Base-by-base conservation (phyloP, 2,329 filamentous ascomycete genomes). In the Periconia sp. region DNA sequence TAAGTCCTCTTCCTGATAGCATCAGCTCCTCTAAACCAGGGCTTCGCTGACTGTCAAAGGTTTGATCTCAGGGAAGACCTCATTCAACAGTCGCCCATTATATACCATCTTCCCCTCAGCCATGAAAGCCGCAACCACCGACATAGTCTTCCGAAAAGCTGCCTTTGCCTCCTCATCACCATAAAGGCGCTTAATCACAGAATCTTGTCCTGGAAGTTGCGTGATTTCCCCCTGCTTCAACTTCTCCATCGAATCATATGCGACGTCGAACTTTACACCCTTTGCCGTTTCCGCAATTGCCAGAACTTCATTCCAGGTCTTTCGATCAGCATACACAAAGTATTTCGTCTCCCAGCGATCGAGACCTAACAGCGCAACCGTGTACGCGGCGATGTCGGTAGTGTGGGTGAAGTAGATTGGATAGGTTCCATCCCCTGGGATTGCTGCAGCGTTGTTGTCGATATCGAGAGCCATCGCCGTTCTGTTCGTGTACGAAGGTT, bases 361-460 rank as follows among this genome's bases (percentile, higher is more conserved):
- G 17, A 77, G 56, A 15, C 75, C 73, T 13, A 83, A 58, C 2
- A 72, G 51, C 5, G 71, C 72, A 7, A 72, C 74, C 3, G 81
- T 71, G 49, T 80, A 82, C 35, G 64, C 73, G 3, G 76, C 81
- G 40, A 84, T 65, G 59, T 84, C 81, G 5, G 66, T 65, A 1
- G 76, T 80, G 59, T 82, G 77, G 0, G 80, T 83, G 64, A 82
- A 79, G 6, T 72, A 65, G 11, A 79, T 68, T 2, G 66, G 66
- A 8, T 68, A 71, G 17, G 78, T 69, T 0, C 82, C 82, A 31
- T 76, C 70, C 0, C 80, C 81, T 0, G 82, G 80, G 17, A 83
- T 77, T 7, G 75, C 79, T 1, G 81, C 81, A 1, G 35, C 42
- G 20, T 56, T 53, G 9, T 33, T 27, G 3, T 46, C 45, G 3